A percentile compares a stretch with the other conserved stretches of the same genome.
Evolutionary conservation across 192 early-diverging fungal species (phyloP).

Genomic region (Gigaspora rosea): DNA sequence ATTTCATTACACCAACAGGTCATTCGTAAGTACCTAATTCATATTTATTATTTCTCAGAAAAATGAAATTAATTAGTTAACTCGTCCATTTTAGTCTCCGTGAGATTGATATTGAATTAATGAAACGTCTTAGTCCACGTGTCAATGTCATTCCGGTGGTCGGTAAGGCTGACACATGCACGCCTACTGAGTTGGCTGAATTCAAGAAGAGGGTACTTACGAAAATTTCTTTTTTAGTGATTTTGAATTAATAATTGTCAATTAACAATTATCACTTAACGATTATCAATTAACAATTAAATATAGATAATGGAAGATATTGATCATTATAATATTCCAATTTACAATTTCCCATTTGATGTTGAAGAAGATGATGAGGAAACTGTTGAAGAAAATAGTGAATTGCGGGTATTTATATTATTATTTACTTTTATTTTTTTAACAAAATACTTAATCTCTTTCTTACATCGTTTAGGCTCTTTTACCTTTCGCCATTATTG

Average conservation of each 20-base stretch:
- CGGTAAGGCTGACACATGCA: slow-evolving; percentile 90
- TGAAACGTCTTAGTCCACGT: slow-evolving; percentile 86
- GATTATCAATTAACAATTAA: not conserved
- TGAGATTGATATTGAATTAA: slow-evolving; percentile 93
- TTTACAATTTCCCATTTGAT: slow-evolving; percentile 97
- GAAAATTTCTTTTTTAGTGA: no score
- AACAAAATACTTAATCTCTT: no score
- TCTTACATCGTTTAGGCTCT: slow-evolving; percentile 40
- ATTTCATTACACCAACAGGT: slow-evolving; percentile 98
- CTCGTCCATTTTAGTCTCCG: slow-evolving; percentile 60
- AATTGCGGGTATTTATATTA: slow-evolving; percentile 62
- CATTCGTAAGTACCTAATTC: slow-evolving; percentile 64
- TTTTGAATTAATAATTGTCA: no score
- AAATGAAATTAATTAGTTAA: no score
- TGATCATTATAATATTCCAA: slow-evolving; percentile 90
- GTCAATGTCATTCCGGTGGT: slow-evolving; percentile 97
- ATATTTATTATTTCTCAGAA: not conserved
- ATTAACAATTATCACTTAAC: no score
- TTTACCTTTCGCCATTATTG: slow-evolving; percentile 95
- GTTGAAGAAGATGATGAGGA: slow-evolving; percentile 98
- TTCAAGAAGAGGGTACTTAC: slow-evolving; percentile 82
- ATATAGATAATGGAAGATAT: slow-evolving; percentile 93
- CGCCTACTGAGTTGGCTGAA: slow-evolving; percentile 76
- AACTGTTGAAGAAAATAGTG: slow-evolving; percentile 96
- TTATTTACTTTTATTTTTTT: not conserved